These are phyloP conservation scores for Vachellia collinsii DNA, from an alignment of 306 rosid genomes.

Conservation along the genomic window DNA sequence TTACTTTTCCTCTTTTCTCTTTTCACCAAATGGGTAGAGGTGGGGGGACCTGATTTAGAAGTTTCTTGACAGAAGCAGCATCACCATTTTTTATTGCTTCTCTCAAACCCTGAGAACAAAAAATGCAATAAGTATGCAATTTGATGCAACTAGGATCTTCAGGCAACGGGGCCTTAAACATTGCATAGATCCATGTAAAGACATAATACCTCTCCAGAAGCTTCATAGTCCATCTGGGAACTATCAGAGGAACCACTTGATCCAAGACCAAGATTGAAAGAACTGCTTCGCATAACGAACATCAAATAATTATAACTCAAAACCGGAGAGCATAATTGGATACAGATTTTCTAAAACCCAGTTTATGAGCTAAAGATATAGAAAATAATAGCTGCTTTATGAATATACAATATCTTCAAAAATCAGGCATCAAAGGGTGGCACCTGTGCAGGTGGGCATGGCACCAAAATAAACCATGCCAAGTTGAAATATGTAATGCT, in stretches of 20 bases:
- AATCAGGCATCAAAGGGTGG: not conserved
- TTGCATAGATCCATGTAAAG: conserved; percentile 34
- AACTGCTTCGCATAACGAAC: conserved; percentile 50
- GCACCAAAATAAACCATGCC: not conserved
- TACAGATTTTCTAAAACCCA: conserved; percentile 25
- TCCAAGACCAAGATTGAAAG: conserved; percentile 64
- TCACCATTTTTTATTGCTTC: conserved; percentile 98
- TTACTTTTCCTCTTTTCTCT: not conserved
- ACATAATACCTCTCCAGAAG: conserved; percentile 80
- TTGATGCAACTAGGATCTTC: conserved; percentile 26
- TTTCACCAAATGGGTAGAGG: not conserved
- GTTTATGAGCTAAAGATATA: conserved; percentile 13
- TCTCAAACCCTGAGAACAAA: conserved; percentile 73
- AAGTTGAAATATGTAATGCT: conserved; percentile 12
- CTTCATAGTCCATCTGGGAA: conserved; percentile 64
- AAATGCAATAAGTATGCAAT: conserved; percentile 34
- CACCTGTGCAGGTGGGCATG: not conserved
- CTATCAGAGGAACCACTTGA: conserved; percentile 43
- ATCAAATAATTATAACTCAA: conserved; percentile 32
- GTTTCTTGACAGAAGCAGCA: conserved; percentile 77
- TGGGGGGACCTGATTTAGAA: conserved; percentile 70
- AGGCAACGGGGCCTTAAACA: conserved; percentile 20
- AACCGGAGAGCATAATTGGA: conserved; percentile 30
- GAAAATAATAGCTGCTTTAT: conserved; percentile 19
- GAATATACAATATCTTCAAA: not conserved